Conservation (phyloP, 371 early-diverging fungal species). For the Encephalitozoon intestinalis region DNA sequence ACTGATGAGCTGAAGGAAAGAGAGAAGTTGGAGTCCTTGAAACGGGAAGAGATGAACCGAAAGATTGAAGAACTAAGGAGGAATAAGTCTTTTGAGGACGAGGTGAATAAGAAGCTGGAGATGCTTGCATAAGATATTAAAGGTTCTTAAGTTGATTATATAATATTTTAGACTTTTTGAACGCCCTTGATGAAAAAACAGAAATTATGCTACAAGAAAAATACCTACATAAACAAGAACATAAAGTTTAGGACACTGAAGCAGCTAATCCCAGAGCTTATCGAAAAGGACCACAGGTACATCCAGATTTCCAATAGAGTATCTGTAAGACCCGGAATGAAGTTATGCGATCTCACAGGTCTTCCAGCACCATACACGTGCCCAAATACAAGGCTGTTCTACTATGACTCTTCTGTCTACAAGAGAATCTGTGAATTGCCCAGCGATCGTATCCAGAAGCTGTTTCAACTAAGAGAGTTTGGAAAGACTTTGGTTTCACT, state of each 20-base stretch:
- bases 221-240: slow-evolving; percentile 6
- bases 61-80: slow-evolving; percentile 4
- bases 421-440: slow-evolving; percentile 42
- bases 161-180: background rate
- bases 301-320: slow-evolving; percentile 33
- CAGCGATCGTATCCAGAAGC: slow-evolving; percentile 5
- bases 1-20: slow-evolving; percentile 22
- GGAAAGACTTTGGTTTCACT: background rate
- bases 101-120: slow-evolving; percentile 46
- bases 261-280: slow-evolving; percentile 24
- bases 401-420: slow-evolving; percentile 55
- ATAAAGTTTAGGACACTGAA: slow-evolving; percentile 48
- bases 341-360: slow-evolving; percentile 60
- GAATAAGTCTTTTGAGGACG: slow-evolving; percentile 20
- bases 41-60: slow-evolving; percentile 12
- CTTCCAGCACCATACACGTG: slow-evolving; percentile 55
- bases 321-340: slow-evolving; percentile 39
- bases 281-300: slow-evolving; percentile 36
- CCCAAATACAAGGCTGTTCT: slow-evolving; percentile 54
- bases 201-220: background rate
- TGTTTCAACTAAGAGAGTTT: slow-evolving; percentile 5
- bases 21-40: slow-evolving; percentile 32
- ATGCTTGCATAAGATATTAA: slow-evolving; percentile 36
- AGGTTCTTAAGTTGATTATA: background rate
- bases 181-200: background rate